Evolutionary conservation across 1,284 basidiomycete species (phyloP), one percentile per base, ranked within the genome.

Genomic region (Gymnopus androsaceus): DNA sequence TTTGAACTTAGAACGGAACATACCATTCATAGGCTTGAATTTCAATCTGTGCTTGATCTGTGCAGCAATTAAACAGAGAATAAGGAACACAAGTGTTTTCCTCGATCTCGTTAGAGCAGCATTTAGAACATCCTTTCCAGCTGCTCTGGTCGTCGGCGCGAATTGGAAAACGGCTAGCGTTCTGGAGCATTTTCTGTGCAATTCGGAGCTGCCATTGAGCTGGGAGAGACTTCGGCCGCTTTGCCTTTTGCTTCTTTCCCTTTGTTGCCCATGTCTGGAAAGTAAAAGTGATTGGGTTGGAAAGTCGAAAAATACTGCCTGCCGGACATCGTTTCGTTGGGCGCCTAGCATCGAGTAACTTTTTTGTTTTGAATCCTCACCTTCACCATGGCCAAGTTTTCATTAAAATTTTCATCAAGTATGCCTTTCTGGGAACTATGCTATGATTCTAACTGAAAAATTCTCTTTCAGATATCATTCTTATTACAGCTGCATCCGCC

Each of bases 91-190:
- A 61, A 99, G 82, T 5, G 97, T 99, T 78, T 99, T 99, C 50
- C 97, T 97, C 14, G 90, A 93, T n/a, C 97, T 97, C 21, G 97
- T 99, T 62, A 91, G 84, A 15, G 97, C 97, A 38, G 97, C 96
- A 62, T 97, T 97, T 14, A 99, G 81, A 3, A 99, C 96, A 69
- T 99, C 97, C 71, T 94, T 94, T 40, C 96, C 97, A 9, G 96
- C 91, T 15, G 88, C 93, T 58, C 80, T 81, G 38, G 74, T 79
- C 0, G 95, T 96, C 33, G 84, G 84, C 57, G 86, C 79, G 1
- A 92, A 94, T 48, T 82, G 2, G 87, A 85, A 76, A 97, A 97
- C 21, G 85, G 82, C 52, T 80, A 74, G 40, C 83, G 75, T 47
- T 69, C 76, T 4, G 63, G 50, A n/a, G 63, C 63, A 62, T 54